Evolutionary conservation across 2,329 filamentous ascomycete species (phyloP).

Genomic region (Endoconidiophora laricicola): DNA sequence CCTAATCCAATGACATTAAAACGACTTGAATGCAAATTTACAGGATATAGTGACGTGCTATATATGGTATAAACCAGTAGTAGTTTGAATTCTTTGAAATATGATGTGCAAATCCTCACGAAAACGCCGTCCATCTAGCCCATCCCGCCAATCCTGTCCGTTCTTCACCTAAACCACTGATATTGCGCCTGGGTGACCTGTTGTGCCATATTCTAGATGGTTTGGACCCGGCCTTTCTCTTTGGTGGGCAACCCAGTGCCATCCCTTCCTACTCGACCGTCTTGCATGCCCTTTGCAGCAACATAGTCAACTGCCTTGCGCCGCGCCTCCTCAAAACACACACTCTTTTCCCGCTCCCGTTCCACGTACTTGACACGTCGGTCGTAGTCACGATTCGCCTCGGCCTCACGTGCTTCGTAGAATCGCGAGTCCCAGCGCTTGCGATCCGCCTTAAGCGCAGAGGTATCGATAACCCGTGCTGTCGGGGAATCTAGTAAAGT

Average conservation of each 20-base stretch:
- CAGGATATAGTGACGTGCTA: not conserved
- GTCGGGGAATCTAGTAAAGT: constrained; percentile 19
- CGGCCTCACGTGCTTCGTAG: constrained; percentile 25
- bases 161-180: not conserved
- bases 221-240: constrained; percentile 7
- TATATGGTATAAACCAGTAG: not conserved
- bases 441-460: constrained; percentile 29
- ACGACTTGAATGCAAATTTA: not conserved
- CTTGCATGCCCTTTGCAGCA: constrained; percentile 7
- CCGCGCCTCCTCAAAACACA: constrained; percentile 31
- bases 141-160: too few species aligned
- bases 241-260: not conserved
- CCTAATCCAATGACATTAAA: not conserved
- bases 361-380: constrained; percentile 26
- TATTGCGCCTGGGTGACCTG: not conserved
- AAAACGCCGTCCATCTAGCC: too few species aligned
- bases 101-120: too few species aligned
- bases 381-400: constrained; percentile 29
- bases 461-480: constrained; percentile 31
- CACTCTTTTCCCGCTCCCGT: constrained; percentile 32
- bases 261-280: not conserved
- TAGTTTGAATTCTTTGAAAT: too few species aligned
- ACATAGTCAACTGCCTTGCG: constrained; percentile 29
- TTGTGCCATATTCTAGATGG: constrained; percentile 1
- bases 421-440: constrained; percentile 26